These are phyloP conservation scores for Theileria equi DNA, from an alignment of 169 alveolate species.

Conservation along the genomic window DNA sequence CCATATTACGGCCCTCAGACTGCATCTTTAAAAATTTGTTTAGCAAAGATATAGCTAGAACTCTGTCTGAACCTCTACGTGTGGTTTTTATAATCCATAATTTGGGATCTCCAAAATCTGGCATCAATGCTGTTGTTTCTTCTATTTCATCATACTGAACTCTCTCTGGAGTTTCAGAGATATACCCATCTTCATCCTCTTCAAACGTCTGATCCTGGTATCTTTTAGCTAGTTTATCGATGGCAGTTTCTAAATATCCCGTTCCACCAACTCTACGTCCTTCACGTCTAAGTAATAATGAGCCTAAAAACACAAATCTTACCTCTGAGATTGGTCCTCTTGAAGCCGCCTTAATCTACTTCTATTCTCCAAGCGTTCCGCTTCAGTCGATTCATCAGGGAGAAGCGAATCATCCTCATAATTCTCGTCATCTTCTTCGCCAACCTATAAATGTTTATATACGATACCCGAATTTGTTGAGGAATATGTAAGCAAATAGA, in stretches of 20 bases:
- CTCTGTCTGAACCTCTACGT: slow-evolving; percentile 68
- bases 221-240: slow-evolving; percentile 77
- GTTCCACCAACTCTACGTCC: slow-evolving; percentile 80
- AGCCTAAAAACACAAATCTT: slow-evolving; percentile 32
- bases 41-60: slow-evolving; percentile 72
- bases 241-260: slow-evolving; percentile 78
- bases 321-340: slow-evolving; percentile 57
- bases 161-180: slow-evolving; percentile 66
- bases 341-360: slow-evolving; percentile 60
- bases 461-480: too few relatives aligned
- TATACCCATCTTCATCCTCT: slow-evolving; percentile 67
- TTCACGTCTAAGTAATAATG: slow-evolving; percentile 24
- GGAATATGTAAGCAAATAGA: too few relatives aligned
- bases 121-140: slow-evolving; percentile 60
- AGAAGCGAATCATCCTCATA: slow-evolving; percentile 64
- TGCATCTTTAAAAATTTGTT: slow-evolving; percentile 74
- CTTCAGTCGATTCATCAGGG: slow-evolving; percentile 68
- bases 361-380: slow-evolving; percentile 68
- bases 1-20: slow-evolving; percentile 65
- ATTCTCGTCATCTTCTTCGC: slow-evolving; percentile 79
- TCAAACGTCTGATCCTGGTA: slow-evolving; percentile 75
- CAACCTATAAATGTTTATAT: slow-evolving; percentile 71
- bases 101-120: slow-evolving; percentile 78
- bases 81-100: slow-evolving; percentile 78
- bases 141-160: slow-evolving; percentile 40